Base-by-base conservation (phyloP, 108 stramenopile genomes). In the Skeletonema potamos region DNA sequence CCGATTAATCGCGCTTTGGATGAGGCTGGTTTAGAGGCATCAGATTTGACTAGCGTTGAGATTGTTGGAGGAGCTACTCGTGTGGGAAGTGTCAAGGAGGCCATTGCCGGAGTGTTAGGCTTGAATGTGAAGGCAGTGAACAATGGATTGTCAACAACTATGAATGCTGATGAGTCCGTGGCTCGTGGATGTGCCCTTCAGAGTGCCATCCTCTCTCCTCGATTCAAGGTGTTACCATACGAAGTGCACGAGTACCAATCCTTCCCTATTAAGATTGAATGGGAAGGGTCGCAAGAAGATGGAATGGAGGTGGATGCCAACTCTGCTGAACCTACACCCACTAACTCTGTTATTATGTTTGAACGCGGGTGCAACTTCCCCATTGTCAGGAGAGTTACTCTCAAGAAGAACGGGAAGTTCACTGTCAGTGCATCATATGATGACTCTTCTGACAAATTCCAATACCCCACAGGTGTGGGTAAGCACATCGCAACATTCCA, bases 161-260 rank as follows among this genome's bases (percentile, higher is more conserved):
- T 98, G 87, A 99, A 99, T 85, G 97, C 97, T 26, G 98, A 99
- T 73, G 99, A 99, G 86, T 90, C 95, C 57, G 96, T 98, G 27
- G 89, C 96, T 62, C 81, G 97, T 54, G 99, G 99, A 62, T 93
- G 93, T 67, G 98, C 98, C 8, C 83, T 99, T 64, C 96, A 96
- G 70, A 93, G 91, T 59, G 99, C 99, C 54, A 98, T 99, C 74
- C 88, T 99, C 15, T 96, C 95, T 41, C 96, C 95, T 27, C 86
- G 95, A 20, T 98, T 99, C 88, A 96, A 98, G 82, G 98, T 99
- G 26, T 85, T 98, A 72, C 96, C 96, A 15, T 99, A 98, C 71
- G 88, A 92, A 41, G 91, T 99, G 32, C 60, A 85, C 34, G 99
- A 99, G 70, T 76, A 71, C 29, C 86, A 90, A 65, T 90, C 97